phyloP scores from a whole-genome alignment of 306 rosid species.

The Ochetophila trinervis region DNA sequence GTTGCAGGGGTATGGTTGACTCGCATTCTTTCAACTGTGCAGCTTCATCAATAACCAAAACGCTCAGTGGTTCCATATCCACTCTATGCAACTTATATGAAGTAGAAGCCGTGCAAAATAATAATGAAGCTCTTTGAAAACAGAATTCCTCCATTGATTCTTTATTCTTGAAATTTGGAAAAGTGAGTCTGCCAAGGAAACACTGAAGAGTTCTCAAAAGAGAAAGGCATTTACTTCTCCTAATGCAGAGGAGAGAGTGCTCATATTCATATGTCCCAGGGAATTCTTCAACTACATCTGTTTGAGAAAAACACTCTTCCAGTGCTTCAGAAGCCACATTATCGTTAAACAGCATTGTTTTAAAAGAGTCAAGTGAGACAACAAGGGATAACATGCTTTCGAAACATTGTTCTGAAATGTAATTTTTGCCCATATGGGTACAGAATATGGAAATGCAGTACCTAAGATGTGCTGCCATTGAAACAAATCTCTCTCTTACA shows the following conservation, averaged over 20 bases:
- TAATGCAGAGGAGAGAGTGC: slow-evolving; percentile 22
- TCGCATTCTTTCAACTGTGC: slow-evolving; percentile 79
- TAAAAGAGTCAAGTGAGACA: slow-evolving; percentile 34
- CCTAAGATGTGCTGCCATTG: slow-evolving; percentile 29
- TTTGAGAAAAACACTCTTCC: slow-evolving; percentile 39
- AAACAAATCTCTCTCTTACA: slow-evolving; percentile 41
- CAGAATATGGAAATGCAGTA: slow-evolving; percentile 37
- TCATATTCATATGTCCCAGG: slow-evolving; percentile 3
- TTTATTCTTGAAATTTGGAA: slow-evolving; percentile 32
- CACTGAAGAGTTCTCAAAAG: slow-evolving; percentile 32
- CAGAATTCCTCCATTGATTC: slow-evolving; percentile 42
- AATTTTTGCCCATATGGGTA: slow-evolving; percentile 52
- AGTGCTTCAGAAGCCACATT: slow-evolving; percentile 29
- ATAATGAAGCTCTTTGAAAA: slow-evolving; percentile 49
- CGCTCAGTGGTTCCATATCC: slow-evolving; percentile 35
- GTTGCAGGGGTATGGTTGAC: slow-evolving; percentile 61
- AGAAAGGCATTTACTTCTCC: slow-evolving; percentile 45
- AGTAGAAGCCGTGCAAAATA: slow-evolving; percentile 69
- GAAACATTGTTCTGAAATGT: slow-evolving; percentile 32
- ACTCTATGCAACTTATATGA: slow-evolving; percentile 50
- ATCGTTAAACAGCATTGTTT: slow-evolving; percentile 34
- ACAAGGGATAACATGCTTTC: slow-evolving; percentile 31
- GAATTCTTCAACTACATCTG: slow-evolving; percentile 14
- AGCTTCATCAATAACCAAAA: slow-evolving; percentile 79
- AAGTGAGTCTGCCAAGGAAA: slow-evolving; percentile 40